Base-by-base conservation (phyloP, 352 stramenopile species). In the Pythium angustatum region DNA sequence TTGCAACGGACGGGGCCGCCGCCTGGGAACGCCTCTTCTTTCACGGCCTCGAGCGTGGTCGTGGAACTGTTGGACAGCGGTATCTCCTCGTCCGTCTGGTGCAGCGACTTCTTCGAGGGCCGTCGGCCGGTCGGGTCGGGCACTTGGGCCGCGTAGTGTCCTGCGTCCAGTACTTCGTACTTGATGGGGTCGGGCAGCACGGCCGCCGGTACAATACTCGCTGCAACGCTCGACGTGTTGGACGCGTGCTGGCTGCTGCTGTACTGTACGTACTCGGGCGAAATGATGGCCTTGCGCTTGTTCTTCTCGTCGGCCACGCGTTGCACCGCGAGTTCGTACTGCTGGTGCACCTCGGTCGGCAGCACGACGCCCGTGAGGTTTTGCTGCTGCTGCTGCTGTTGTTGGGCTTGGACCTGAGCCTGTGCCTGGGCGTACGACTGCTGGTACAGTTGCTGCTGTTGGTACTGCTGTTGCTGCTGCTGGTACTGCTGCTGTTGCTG, bases 251-350 rank as follows among this genome's bases (percentile, higher is more conserved):
- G n/a, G n/a, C n/a, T 48, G 31, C 26, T 52, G 45, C 44, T 81
- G 56, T 92, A 94, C 51, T 94, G 85, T 19, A 91, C 83, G 33
- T 91, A 94, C 62, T 94, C 85, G 15, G 85, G 85, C 26, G 85
- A 94, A 45, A 94, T 81, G 27, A 94, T 74, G 44, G 83, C 83
- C 60, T 91, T 91, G 22, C 85, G 83, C 68, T 94, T 94, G 72
- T 87, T 91, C 48, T 87, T 90, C 27, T 94, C 85, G 24, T 89
- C 80, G 0, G 73, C 64, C 58, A 83, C 65, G 21, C 76, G 81
- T 48, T 70, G 77, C 10, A 73, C 72, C 22, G 77, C 57, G 28
- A 80, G 52, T 15, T 81, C 66, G 55, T 78, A 65, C 48, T 88
- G 79, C 43, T 83, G 71, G 28, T 88, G 76, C 14, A 64, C 44